Percentiles rank a stretch among this genome's conserved stretches.
Evolutionary conservation across 169 alveolate species (phyloP).

Genomic region (Cryptosporidium ubiquitum): DNA sequence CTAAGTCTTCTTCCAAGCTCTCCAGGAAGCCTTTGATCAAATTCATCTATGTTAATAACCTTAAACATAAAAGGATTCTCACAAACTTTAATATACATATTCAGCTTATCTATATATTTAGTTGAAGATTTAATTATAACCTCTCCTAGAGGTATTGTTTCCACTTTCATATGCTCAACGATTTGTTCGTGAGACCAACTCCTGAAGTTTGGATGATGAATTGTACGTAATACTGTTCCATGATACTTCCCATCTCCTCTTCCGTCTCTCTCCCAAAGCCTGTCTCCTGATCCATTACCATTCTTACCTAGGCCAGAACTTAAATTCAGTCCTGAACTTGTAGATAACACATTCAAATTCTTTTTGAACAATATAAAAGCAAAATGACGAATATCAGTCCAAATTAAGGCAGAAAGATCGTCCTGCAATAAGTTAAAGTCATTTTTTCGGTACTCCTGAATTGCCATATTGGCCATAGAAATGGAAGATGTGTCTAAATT

Average conservation of each 20-base stretch:
- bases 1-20: constrained; percentile 64
- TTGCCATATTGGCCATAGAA: neutral
- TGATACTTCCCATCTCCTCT: neutral
- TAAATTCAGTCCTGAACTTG: constrained; percentile 5
- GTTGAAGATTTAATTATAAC: constrained; percentile 47
- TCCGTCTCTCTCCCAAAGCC: constrained; percentile 1
- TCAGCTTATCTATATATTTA: constrained; percentile 39
- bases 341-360: constrained; percentile 43
- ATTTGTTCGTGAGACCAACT: constrained; percentile 61
- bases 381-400: constrained; percentile 69
- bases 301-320: neutral
- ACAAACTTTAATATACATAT: constrained; percentile 51
- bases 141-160: constrained; percentile 47
- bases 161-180: constrained; percentile 21
- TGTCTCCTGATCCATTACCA: neutral
- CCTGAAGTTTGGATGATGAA: constrained; percentile 69
- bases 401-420: constrained; percentile 26
- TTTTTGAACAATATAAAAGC: constrained; percentile 48
- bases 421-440: constrained; percentile 39
- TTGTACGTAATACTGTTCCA: constrained; percentile 39
- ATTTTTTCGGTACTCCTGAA: constrained; percentile 9
- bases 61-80: constrained; percentile 61
- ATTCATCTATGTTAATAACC: constrained; percentile 55
- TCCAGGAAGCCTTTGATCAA: constrained; percentile 67
- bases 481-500: neutral